Conservation (phyloP, 805 yeast genomes). For the Sugiyamaella americana region DNA sequence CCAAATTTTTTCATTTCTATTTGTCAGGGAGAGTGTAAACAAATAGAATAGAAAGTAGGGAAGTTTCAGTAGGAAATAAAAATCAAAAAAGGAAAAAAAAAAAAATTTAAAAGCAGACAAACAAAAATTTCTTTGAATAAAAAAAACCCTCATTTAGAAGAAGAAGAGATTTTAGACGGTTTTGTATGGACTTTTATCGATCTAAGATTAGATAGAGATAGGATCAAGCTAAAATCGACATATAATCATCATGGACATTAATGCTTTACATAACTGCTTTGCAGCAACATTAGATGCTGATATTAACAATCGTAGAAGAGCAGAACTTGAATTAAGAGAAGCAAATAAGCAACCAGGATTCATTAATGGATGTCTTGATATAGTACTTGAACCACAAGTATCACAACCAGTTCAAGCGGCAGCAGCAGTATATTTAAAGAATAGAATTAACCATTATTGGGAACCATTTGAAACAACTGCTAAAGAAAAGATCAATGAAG, state of each 20-base stretch:
- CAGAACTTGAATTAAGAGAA: constrained; percentile 58
- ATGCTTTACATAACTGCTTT: constrained; percentile 65
- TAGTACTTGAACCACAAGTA: constrained; percentile 49
- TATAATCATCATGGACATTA: constrained; percentile 52
- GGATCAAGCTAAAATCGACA: background rate
- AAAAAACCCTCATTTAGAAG: too few relatives aligned
- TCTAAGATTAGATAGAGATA: too few relatives aligned
- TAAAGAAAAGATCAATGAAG: constrained; percentile 44
- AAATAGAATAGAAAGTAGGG: too few relatives aligned
- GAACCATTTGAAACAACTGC: constrained; percentile 29
- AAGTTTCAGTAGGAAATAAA: too few relatives aligned
- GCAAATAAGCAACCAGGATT: constrained; percentile 64
- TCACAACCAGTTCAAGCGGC: constrained; percentile 54
- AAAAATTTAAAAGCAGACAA: too few relatives aligned
- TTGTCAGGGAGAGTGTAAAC: too few relatives aligned
- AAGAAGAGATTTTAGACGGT: too few relatives aligned
- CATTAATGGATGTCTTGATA: constrained; percentile 74
- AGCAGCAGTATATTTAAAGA: constrained; percentile 79
- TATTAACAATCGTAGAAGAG: constrained; percentile 52
- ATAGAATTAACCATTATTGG: constrained; percentile 66
- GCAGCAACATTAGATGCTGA: constrained; percentile 71
- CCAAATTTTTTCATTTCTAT: too few relatives aligned
- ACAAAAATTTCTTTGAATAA: too few relatives aligned
- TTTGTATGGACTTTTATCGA: too few relatives aligned
- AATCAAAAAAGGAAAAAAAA: too few relatives aligned